Percentiles rank a stretch among this genome's conserved stretches.
These are phyloP conservation scores for Raffaelea arxii DNA, from an alignment of 2,329 filamentous ascomycete species.

Conservation along the genomic window DNA sequence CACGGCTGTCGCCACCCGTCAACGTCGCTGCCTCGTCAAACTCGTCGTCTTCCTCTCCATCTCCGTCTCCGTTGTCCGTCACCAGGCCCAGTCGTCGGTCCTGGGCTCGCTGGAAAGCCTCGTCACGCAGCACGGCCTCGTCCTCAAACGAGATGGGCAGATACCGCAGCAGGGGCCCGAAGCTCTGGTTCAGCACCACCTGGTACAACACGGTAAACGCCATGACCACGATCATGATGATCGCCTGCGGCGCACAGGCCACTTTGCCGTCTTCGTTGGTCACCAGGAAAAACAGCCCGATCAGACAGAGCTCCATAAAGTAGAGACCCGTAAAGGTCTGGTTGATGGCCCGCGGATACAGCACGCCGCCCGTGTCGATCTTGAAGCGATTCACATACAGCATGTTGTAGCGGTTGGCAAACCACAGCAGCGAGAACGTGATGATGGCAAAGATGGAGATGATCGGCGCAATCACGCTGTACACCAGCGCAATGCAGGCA, in stretches of 20 bases:
- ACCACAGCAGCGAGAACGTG: slow-evolving; percentile 84
- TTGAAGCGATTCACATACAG: slow-evolving; percentile 87
- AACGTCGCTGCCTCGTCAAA: slow-evolving; percentile 17
- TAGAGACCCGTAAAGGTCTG: slow-evolving; percentile 93
- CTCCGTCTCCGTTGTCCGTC: too few relatives aligned
- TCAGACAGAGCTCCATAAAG: slow-evolving; percentile 82
- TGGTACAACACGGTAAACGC: slow-evolving; percentile 70
- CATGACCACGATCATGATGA: slow-evolving; percentile 71
- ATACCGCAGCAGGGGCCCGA: slow-evolving; percentile 77
- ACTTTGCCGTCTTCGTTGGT: slow-evolving; percentile 41
- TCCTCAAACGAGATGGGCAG: slow-evolving; percentile 93
- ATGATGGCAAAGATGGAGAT: slow-evolving; percentile 90
- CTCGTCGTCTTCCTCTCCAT: too few relatives aligned
- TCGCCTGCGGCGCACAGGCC: slow-evolving; percentile 65
- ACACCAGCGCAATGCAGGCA: slow-evolving; percentile 83
- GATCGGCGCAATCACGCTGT: slow-evolving; percentile 78
- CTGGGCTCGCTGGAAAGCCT: slow-evolving; percentile 76
- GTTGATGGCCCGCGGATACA: slow-evolving; percentile 89
- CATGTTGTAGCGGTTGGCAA: slow-evolving; percentile 94
- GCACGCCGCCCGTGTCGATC: slow-evolving; percentile 81
- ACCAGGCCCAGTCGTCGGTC: slow-evolving; percentile 56
- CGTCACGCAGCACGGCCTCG: slow-evolving; percentile 82
- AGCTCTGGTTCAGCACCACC: slow-evolving; percentile 68
- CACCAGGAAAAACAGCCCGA: slow-evolving; percentile 81
- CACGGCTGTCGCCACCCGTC: slow-evolving; percentile 9